Evolutionary conservation across 352 stramenopile genomes (phyloP).

Genomic region (Globisporangium parvum): DNA sequence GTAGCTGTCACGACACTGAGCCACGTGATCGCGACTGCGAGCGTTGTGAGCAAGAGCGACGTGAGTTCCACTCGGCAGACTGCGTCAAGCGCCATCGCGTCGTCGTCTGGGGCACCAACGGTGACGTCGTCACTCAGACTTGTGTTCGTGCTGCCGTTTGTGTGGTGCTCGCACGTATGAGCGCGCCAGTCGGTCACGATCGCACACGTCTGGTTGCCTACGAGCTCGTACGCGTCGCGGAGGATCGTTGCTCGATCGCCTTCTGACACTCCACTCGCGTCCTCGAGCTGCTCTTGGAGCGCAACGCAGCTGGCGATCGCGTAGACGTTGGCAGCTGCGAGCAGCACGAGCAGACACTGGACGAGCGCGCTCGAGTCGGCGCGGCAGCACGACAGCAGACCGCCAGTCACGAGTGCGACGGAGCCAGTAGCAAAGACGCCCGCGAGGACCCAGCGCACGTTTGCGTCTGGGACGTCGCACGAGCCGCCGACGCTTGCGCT

Average conservation of each 20-base stretch:
- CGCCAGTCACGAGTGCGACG: not conserved
- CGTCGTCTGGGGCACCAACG: not conserved
- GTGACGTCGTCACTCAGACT: not conserved
- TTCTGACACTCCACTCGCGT: not conserved
- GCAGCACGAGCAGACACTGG: conserved; percentile 24
- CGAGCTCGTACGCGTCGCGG: conserved; percentile 12
- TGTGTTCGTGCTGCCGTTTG: not conserved
- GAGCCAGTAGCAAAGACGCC: conserved; percentile 4
- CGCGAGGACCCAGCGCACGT: conserved; percentile 3
- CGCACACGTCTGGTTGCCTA: conserved; percentile 18
- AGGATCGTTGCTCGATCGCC: conserved; percentile 1
- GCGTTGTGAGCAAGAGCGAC: conserved; percentile 16
- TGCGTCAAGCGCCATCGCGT: conserved; percentile 10
- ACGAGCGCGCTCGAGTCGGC: conserved; percentile 10
- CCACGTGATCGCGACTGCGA: conserved; percentile 8
- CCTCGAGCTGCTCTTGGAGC: conserved; percentile 2
- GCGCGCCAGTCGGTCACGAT: conserved; percentile 9
- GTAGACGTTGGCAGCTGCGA: conserved; percentile 23
- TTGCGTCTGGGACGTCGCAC: conserved; percentile 11
- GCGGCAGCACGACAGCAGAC: conserved; percentile 21
- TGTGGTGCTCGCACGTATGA: conserved; percentile 10
- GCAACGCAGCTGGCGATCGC: conserved; percentile 10
- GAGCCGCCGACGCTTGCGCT: conserved; percentile 21
- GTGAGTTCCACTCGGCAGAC: conserved; percentile 20
- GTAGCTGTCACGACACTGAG: conserved; percentile 14